phyloP scores from a whole-genome alignment of 2,329 filamentous ascomycete genomes.

The Ceratocystis albifundus region DNA sequence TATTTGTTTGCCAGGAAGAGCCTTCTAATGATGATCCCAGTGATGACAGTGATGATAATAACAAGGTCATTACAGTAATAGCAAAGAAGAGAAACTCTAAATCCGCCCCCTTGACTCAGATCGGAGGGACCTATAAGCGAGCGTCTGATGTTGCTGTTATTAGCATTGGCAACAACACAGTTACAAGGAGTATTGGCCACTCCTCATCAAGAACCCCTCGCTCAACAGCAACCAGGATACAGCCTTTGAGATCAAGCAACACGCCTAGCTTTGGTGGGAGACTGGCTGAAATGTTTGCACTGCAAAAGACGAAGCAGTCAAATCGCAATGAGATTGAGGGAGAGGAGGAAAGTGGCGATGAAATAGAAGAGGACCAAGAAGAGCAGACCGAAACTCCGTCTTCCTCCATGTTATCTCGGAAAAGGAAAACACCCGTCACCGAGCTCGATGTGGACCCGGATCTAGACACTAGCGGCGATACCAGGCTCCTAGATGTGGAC shows the following conservation, averaged over 20 bases:
- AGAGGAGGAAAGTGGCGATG: conserved; percentile 28
- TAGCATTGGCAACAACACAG: conserved; percentile 57
- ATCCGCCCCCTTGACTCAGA: not conserved
- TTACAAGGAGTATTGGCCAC: conserved; percentile 51
- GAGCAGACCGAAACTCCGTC: conserved; percentile 39
- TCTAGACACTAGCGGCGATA: conserved; percentile 10
- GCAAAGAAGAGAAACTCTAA: conserved; percentile 2
- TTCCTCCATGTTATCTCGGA: not conserved
- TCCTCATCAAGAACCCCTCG: not conserved
- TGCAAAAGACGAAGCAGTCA: conserved; percentile 25
- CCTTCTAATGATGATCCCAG: conserved; percentile 29
- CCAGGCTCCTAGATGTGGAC: conserved; percentile 14
- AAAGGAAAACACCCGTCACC: conserved; percentile 16
- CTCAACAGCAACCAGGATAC: not conserved
- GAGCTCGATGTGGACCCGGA: conserved; percentile 6
- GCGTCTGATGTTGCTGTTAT: conserved; percentile 59
- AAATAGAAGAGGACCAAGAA: conserved; percentile 27
- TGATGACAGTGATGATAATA: conserved; percentile 4
- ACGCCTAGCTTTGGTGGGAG: conserved; percentile 36
- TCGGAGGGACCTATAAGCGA: conserved; percentile 35
- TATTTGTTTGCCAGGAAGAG: conserved; percentile 16
- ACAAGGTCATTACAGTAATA: conserved; percentile 2
- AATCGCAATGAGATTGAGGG: conserved; percentile 22
- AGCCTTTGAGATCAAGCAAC: conserved; percentile 1
- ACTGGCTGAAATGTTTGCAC: conserved; percentile 37